These are phyloP conservation scores for Ceratobasidium sp. DNA, from an alignment of 1,284 basidiomycete genomes.

Conservation along the genomic window DNA sequence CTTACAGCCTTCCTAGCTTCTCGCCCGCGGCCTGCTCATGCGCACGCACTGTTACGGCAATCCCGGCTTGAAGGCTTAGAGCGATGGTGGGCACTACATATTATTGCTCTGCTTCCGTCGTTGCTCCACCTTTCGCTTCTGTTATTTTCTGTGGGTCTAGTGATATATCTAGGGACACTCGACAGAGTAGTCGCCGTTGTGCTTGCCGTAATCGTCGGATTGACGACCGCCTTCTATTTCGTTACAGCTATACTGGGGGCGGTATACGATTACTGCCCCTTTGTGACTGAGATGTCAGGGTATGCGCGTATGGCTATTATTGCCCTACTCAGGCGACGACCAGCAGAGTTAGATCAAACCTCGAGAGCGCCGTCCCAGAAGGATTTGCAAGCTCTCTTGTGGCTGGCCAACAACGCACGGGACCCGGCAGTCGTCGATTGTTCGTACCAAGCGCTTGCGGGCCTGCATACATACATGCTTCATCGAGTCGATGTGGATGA, in stretches of 20 bases:
- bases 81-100: conserved; percentile 2
- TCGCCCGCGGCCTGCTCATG: background rate
- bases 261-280: background rate
- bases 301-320: background rate
- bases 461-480: no score
- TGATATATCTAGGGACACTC: background rate
- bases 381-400: background rate
- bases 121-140: conserved; percentile 17
- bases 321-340: background rate
- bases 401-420: no score
- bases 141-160: conserved; percentile 15
- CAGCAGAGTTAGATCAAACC: no score
- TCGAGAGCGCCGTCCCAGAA: background rate
- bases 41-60: background rate
- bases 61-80: background rate
- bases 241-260: background rate
- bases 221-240: background rate
- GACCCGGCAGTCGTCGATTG: no score
- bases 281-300: background rate
- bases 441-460: no score
- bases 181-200: conserved; percentile 2
- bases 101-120: conserved; percentile 27
- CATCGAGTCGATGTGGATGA: no score
- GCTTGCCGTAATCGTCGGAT: background rate
- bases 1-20: background rate